Evolutionary conservation across 106 monocot genomes (phyloP).

Genomic region (Apostasia shenzhenica): DNA sequence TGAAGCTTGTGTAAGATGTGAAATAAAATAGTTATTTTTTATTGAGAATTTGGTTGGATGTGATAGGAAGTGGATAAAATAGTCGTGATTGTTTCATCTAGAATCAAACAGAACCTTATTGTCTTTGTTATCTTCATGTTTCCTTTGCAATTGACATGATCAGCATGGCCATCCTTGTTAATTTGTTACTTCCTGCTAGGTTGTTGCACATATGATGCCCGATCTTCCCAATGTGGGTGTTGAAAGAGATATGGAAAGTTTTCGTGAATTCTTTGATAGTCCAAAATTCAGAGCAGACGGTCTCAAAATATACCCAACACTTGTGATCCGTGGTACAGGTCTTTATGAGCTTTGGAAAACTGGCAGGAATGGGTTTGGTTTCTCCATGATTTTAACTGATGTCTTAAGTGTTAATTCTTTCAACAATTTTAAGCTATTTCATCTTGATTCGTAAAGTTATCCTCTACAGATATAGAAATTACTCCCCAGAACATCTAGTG

Average conservation of each 20-base stretch:
- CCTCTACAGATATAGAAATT: constrained; percentile 76
- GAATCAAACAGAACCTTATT: too few relatives aligned
- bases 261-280: constrained; percentile 91
- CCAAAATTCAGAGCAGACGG: constrained; percentile 95
- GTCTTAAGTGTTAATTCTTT: too few relatives aligned
- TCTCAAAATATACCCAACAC: constrained; percentile 97
- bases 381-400: too few relatives aligned
- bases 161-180: too few relatives aligned
- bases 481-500: constrained; percentile 95
- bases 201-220: constrained; percentile 99
- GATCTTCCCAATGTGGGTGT: constrained; percentile 99
- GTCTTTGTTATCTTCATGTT: too few relatives aligned
- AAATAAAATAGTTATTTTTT: too few relatives aligned
- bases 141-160: too few relatives aligned
- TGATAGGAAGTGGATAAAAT: too few relatives aligned
- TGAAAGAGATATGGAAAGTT: constrained; percentile 98
- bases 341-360: constrained; percentile 99
- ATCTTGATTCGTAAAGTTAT: background rate
- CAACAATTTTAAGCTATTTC: too few relatives aligned
- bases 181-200: constrained; percentile 21
- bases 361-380: constrained; percentile 49
- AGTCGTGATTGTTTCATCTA: too few relatives aligned
- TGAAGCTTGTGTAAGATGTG: too few relatives aligned
- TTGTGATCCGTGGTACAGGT: constrained; percentile 98
- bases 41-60: too few relatives aligned